Evolutionary conservation across 495 filamentous ascomycete species (phyloP).

Genomic region (Xylaria curta): DNA sequence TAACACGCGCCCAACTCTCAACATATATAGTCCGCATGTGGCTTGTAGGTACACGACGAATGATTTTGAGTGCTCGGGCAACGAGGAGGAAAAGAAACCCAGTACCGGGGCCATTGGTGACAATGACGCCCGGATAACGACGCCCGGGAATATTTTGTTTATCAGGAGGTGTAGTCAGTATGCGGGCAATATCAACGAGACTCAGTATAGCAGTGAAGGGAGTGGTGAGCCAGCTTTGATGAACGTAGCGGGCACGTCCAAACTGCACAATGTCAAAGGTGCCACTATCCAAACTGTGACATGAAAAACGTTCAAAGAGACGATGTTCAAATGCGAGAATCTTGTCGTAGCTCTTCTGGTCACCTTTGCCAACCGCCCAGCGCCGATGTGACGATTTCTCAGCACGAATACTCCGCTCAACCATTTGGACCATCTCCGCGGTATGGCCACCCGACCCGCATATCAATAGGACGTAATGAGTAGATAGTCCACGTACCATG

Average conservation of each 20-base stretch:
- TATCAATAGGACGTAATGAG: conserved; percentile 77
- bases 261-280: conserved; percentile 66
- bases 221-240: conserved; percentile 75
- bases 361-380: conserved; percentile 80
- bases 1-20: conserved; percentile 89
- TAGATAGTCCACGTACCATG: conserved; percentile 13
- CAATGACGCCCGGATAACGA: conserved; percentile 63
- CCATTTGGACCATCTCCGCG: conserved; percentile 86
- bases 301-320: conserved; percentile 35
- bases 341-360: conserved; percentile 66
- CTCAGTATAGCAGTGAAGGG: conserved; percentile 60
- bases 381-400: conserved; percentile 69
- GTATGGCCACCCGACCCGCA: conserved; percentile 95
- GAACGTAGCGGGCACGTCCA: conserved; percentile 74
- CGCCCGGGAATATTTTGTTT: conserved; percentile 45
- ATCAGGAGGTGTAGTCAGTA: conserved; percentile 42
- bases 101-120: conserved; percentile 90
- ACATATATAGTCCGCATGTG: conserved; percentile 75
- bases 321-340: conserved; percentile 43
- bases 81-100: conserved; percentile 79
- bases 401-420: conserved; percentile 56
- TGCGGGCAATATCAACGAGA: conserved; percentile 60
- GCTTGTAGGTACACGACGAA: conserved; percentile 48
- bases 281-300: conserved; percentile 34
- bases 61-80: conserved; percentile 69